Evolutionary conservation across 2,329 filamentous ascomycete species (phyloP).

Genomic region (Colletotrichum somersetense): DNA sequence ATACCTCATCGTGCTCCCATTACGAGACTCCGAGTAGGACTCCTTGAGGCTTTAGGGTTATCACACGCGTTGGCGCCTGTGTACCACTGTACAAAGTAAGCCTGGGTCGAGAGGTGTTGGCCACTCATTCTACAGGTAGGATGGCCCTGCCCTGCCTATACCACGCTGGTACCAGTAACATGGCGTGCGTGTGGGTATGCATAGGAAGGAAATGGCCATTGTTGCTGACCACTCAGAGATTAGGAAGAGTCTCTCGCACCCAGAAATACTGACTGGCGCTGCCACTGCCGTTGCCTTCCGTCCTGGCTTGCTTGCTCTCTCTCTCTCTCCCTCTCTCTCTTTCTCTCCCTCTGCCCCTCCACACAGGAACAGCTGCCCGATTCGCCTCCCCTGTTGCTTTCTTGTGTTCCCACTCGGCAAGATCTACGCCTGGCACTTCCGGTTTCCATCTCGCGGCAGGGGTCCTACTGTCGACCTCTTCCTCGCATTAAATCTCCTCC

Average conservation of each 20-base stretch:
- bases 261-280: conserved; percentile 4
- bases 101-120: neutral
- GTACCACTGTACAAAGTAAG: neutral
- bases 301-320: neutral
- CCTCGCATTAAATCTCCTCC: conserved; percentile 31
- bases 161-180: neutral
- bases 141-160: conserved; percentile 7
- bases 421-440: conserved; percentile 28
- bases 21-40: neutral
- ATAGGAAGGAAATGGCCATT: neutral
- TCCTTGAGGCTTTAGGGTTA: neutral
- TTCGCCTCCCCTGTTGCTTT: conserved; percentile 17
- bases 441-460: conserved; percentile 21
- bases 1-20: neutral
- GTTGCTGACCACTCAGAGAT: conserved; percentile 15
- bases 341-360: conserved; percentile 15
- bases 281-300: neutral
- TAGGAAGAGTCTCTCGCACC: neutral
- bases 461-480: conserved; percentile 13
- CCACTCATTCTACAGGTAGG: conserved; percentile 11
- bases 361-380: conserved; percentile 21
- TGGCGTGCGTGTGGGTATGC: neutral
- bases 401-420: conserved; percentile 13
- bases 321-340: neutral
- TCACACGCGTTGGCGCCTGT: neutral